Conservation (phyloP, 306 rosid species). For the Cicer yamashitae region DNA sequence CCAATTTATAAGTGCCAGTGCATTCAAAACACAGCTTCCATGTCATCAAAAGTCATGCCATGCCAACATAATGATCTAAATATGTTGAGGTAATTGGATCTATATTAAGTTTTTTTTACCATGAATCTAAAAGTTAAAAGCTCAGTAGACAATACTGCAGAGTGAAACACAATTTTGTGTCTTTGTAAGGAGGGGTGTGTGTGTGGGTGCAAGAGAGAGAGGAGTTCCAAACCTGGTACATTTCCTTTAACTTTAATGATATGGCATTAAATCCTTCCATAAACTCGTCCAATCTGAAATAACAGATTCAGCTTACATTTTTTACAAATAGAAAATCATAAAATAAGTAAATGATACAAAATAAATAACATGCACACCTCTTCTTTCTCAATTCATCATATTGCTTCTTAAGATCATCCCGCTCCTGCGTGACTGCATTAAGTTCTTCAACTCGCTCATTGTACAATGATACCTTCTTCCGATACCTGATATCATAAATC, state of each 20-base stretch:
- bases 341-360: slow-evolving; percentile 19
- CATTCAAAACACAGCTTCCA: slow-evolving; percentile 4
- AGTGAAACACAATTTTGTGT: neutral
- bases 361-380: slow-evolving; percentile 56
- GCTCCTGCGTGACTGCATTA: slow-evolving; percentile 76
- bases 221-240: slow-evolving; percentile 81
- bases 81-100: neutral
- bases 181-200: neutral
- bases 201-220: neutral
- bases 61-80: slow-evolving; percentile 5
- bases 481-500: slow-evolving; percentile 59
- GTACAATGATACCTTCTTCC: slow-evolving; percentile 77
- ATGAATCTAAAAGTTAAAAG: slow-evolving; percentile 4
- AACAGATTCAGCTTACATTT: slow-evolving; percentile 32
- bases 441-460: slow-evolving; percentile 92
- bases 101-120: neutral
- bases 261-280: slow-evolving; percentile 95
- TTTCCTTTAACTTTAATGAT: slow-evolving; percentile 92
- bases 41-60: neutral
- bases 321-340: slow-evolving; percentile 1
- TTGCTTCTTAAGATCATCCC: slow-evolving; percentile 82
- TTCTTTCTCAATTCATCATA: slow-evolving; percentile 89
- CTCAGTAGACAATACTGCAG: neutral
- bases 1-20: neutral
- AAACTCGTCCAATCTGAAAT: slow-evolving; percentile 86